These are phyloP conservation scores for Aegilops longissima DNA, from an alignment of 176 grass and related monocot genomes.

Conservation along the genomic window DNA sequence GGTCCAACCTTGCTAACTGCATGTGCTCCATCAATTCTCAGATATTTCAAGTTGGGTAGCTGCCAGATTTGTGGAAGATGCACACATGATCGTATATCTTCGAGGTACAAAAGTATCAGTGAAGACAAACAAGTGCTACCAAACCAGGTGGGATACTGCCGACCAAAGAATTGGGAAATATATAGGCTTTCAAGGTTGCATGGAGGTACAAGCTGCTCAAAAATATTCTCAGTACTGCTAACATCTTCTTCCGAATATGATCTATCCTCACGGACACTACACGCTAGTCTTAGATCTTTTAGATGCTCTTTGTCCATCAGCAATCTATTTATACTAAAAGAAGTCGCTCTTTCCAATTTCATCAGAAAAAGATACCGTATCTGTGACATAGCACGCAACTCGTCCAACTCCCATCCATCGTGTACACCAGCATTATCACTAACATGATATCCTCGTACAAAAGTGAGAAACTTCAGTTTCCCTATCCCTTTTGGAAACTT, in stretches of 20 bases:
- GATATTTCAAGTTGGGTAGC: not conserved
- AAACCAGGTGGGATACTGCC: not conserved
- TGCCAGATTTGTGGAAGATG: not conserved
- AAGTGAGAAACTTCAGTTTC: not conserved
- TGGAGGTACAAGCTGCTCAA: too few species aligned
- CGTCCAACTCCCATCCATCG: too few species aligned
- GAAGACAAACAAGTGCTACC: not conserved
- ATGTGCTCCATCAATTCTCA: not conserved
- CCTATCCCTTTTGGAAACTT: conserved; percentile 18
- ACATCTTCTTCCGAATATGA: not conserved
- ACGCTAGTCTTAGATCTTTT: fast-evolving
- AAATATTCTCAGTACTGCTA: too few species aligned
- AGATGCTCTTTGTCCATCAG: conserved; percentile 3
- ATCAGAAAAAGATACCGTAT: too few species aligned
- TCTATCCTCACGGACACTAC: too few species aligned
- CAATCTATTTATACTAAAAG: not conserved
- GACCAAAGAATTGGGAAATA: not conserved
- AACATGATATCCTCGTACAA: too few species aligned
- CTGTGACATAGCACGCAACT: too few species aligned
- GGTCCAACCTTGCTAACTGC: not conserved
- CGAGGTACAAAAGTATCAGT: not conserved
- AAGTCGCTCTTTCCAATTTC: too few species aligned
- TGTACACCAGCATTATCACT: too few species aligned
- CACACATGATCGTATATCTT: not conserved
- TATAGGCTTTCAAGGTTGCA: too few species aligned